These are phyloP conservation scores for Fusarium nurragi DNA, from an alignment of 2,329 filamentous ascomycete genomes.

Conservation along the genomic window DNA sequence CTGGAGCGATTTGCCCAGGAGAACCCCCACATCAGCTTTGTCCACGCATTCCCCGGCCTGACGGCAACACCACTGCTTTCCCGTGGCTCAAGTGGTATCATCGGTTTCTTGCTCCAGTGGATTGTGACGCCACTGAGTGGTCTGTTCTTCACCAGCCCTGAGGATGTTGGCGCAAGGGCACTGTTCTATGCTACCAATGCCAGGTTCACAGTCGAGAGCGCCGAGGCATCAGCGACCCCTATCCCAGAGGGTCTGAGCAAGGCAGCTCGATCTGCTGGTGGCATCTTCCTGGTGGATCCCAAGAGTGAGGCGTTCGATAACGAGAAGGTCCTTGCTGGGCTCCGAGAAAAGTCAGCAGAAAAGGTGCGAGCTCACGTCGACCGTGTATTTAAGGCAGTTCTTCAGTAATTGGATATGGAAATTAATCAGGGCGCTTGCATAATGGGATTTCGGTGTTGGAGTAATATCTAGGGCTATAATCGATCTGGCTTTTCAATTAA, in stretches of 20 bases:
- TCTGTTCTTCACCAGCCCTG: constrained; percentile 15
- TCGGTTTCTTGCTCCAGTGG: constrained; percentile 20
- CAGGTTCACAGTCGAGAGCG: constrained; percentile 21
- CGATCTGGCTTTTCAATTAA: background rate
- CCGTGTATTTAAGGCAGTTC: background rate
- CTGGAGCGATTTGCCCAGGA: constrained; percentile 58
- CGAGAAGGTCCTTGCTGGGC: constrained; percentile 21
- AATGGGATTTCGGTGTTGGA: background rate
- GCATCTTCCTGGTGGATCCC: constrained; percentile 22
- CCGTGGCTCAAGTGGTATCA: constrained; percentile 35
- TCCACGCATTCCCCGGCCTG: constrained; percentile 49
- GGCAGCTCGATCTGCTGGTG: background rate
- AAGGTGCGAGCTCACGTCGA: constrained; percentile 13
- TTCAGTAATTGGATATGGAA: background rate
- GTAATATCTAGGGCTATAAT: background rate
- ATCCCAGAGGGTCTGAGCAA: background rate
- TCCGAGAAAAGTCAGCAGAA: background rate
- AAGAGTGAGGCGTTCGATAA: constrained; percentile 31
- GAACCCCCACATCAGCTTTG: constrained; percentile 53
- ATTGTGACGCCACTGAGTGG: constrained; percentile 27
- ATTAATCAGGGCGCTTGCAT: background rate
- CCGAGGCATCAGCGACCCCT: background rate
- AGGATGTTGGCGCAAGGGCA: constrained; percentile 35
- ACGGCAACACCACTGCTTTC: constrained; percentile 38
- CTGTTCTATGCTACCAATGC: constrained; percentile 41